These are phyloP conservation scores for Sporothrix globosa DNA, from an alignment of 2,329 filamentous ascomycete species.

Conservation along the genomic window DNA sequence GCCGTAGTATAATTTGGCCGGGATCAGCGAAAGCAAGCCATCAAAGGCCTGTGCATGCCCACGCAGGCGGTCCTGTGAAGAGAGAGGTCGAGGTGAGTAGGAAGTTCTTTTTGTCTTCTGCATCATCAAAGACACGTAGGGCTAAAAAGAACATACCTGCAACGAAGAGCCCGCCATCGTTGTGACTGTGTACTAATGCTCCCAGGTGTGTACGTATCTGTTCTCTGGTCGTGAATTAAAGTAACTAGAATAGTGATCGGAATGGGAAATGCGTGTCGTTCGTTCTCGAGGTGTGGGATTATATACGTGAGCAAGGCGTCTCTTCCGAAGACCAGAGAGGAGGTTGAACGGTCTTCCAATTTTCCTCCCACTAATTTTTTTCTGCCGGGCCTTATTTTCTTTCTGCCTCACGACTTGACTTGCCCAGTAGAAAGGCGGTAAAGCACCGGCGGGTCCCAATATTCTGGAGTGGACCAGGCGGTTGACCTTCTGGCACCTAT, in stretches of 20 bases:
- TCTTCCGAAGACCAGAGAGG: background rate
- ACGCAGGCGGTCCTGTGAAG: slow-evolving; percentile 57
- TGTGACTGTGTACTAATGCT: background rate
- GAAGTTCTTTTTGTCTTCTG: background rate
- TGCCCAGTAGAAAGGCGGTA: slow-evolving; percentile 25
- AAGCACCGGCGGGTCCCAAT: background rate
- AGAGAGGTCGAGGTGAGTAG: background rate
- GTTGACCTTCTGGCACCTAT: background rate
- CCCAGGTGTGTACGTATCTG: slow-evolving; percentile 5
- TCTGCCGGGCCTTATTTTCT: slow-evolving; percentile 35
- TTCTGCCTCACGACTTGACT: background rate
- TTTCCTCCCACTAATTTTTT: slow-evolving; percentile 30
- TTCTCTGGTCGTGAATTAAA: background rate
- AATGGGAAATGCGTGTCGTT: background rate
- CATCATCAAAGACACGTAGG: background rate
- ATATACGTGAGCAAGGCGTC: slow-evolving; percentile 3
- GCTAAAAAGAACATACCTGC: slow-evolving; percentile 33
- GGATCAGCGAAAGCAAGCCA: slow-evolving; percentile 82
- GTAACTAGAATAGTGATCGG: background rate
- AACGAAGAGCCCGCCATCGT: slow-evolving; percentile 35
- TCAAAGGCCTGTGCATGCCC: slow-evolving; percentile 76
- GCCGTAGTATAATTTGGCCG: slow-evolving; percentile 87
- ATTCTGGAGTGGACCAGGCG: no score
- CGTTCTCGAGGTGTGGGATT: background rate
- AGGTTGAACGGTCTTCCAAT: slow-evolving; percentile 4